Base-by-base conservation (phyloP, 768 basidiomycete species). In the Kockovaella imperatae region DNA sequence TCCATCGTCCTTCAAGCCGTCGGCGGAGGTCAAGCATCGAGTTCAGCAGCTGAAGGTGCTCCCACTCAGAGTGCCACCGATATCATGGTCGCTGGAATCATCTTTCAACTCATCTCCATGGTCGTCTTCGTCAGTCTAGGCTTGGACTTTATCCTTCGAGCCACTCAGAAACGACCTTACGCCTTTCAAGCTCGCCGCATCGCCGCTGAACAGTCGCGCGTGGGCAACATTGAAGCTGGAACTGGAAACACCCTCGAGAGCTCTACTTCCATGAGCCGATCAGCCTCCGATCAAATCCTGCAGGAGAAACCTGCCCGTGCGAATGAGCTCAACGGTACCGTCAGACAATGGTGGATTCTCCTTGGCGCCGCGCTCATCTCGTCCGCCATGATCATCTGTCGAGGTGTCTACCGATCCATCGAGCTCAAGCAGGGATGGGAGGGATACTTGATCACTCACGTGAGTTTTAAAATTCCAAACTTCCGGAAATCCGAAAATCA, bases 81-180 rank as follows among this genome's bases (percentile, higher is more conserved):
- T 47, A 69, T 69, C 54, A 71, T 69, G 66, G 62, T 71, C 4
- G 68, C 60, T 10, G 70, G 69, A 41, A 69, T 71, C 57, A 57
- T 64, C 41, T 55, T 69, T 49, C 70, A 71, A 46, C 52, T 71
- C 14, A 42, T 59, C n/a, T 50, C 59, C 18, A 72, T 72, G 65
- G 50, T 57, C 29, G 35, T 58, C 28, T 72, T 72, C 42, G 43
- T 62, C 41, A 35, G 20, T 26, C 51, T 64, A 20, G 70, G 59
- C 1, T 25, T 64, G 21, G 65, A 69, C 49, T 69, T 72, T 45
- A 47, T 59, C 30, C n/a, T 62, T 25, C 56, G 66, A 17, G 57
- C 54, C 20, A 49, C 44, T 1, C 3, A 25, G 5, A 35, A 49
- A 13, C 42, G 45, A 40, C 47, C 63, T 4, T 67, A 63, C 35